Percentiles rank a stretch among this genome's conserved stretches.
These are phyloP conservation scores for Arabidopsis hybrid DNA, from an alignment of 441 rosid genomes.

Conservation along the genomic window DNA sequence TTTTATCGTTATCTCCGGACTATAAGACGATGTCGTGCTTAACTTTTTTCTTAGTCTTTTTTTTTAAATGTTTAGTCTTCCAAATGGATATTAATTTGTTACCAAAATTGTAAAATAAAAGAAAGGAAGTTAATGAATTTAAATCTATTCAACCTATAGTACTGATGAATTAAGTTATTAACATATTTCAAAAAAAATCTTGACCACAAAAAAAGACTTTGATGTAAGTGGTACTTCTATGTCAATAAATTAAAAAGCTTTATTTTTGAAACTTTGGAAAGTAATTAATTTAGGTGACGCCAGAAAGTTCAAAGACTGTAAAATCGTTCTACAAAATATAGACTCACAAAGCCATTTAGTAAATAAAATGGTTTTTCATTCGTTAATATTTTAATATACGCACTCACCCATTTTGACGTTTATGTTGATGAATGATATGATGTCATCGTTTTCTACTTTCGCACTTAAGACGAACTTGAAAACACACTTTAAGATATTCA, in stretches of 20 bases:
- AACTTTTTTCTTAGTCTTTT: not conserved
- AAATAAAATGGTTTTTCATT: not conserved
- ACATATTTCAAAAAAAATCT: not conserved
- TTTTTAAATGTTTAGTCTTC: not conserved
- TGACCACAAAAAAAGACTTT: constrained; percentile 25
- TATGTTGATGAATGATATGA: constrained; percentile 26
- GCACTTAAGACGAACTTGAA: constrained; percentile 18
- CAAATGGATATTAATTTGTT: constrained; percentile 2
- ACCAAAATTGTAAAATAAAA: not conserved
- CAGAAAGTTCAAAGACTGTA: constrained; percentile 9
- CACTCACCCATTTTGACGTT: not conserved
- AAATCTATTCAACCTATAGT: constrained; percentile 19
- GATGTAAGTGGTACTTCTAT: constrained; percentile 12
- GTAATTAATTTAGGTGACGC: constrained; percentile 18
- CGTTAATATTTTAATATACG: not conserved
- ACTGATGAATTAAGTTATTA: constrained; percentile 6
- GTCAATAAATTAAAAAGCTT: not conserved
- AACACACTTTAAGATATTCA: constrained; percentile 13
- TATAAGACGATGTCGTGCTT: constrained; percentile 19
- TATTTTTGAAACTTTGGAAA: constrained; percentile 12
- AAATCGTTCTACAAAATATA: not conserved
- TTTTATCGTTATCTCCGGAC: constrained; percentile 3
- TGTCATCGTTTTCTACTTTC: constrained; percentile 23
- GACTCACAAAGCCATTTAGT: constrained; percentile 13
- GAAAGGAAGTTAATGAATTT: not conserved